Base-by-base conservation (phyloP, 768 basidiomycete species). In the Kwoniella europaea region DNA sequence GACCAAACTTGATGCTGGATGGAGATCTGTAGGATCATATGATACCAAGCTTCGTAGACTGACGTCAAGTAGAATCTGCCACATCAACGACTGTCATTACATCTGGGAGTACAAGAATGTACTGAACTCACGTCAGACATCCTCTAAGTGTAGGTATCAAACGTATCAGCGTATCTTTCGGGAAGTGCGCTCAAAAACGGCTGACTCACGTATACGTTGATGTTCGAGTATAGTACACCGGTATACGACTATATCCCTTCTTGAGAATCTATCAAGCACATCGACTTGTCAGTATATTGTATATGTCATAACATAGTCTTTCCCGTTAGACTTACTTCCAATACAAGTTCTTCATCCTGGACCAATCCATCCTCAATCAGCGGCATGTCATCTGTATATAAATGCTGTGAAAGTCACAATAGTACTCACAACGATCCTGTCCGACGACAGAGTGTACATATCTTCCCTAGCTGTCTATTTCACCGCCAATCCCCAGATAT, bases 191-290 rank as follows among this genome's bases (percentile, higher is more conserved):
- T 10, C 46, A 5, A 43, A 12, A 52, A 67, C 46, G 46, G 16
- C 29, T 27, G 2, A 57, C 80, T 69, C 55, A 82, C 81, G 73
- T 69, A 80, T 15, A 74, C 62, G 22, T 70, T 69, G 5, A 78
- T 1, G 73, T 69, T 12, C 76, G 74, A 16, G 76, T 74, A 67
- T 80, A 76, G 63, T 74, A 77, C 1, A 82, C 67, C 16, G 81
- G 81, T 68, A 82, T 80, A 52, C 81, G 59, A 55, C 74, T 78
- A 60, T 75, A 78, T 1, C 81, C 79, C 52, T 78, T 78, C 18
- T 71, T 54, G 7, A 80, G 65, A 22, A 82, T 82, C 76, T 82
- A 7, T 35, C 4, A 35, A 35, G 35, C 35, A 35, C 35, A 35
- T 29, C 29, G 29, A 29, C 29, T 2, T 29, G 5, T 29, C 29